Percentiles rank a stretch among this genome's conserved stretches.
Conservation (phyloP, 805 yeast species). For the Tetrapisispora phaffii region DNA sequence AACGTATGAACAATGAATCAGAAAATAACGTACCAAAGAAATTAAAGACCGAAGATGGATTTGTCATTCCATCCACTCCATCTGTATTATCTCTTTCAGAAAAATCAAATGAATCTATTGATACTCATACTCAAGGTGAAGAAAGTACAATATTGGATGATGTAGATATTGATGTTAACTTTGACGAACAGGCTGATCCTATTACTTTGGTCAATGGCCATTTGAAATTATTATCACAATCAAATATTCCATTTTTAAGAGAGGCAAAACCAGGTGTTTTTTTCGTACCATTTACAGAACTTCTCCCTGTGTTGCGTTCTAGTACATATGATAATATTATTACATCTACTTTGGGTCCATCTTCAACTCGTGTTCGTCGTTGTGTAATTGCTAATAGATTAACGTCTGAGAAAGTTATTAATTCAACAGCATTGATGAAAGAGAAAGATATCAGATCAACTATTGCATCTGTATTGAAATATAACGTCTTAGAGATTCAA, state of each 20-base stretch:
- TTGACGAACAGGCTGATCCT: slow-evolving; percentile 19
- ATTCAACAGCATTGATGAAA: slow-evolving; percentile 64
- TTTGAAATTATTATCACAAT: slow-evolving; percentile 48
- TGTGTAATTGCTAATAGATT: slow-evolving; percentile 62
- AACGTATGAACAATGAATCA: slow-evolving; percentile 22
- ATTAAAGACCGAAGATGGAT: slow-evolving; percentile 35
- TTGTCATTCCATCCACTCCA: slow-evolving; percentile 21
- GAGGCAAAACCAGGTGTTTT: slow-evolving; percentile 48
- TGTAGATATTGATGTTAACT: slow-evolving; percentile 20
- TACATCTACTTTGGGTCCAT: slow-evolving; percentile 52
- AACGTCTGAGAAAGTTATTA: slow-evolving; percentile 76
- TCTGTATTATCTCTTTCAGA: slow-evolving; percentile 4
- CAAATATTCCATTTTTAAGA: slow-evolving; percentile 48
- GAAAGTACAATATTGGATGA: slow-evolving; percentile 11
- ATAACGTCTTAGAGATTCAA: slow-evolving; percentile 75
- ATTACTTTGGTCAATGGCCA: slow-evolving; percentile 46
- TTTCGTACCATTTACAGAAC: slow-evolving; percentile 51
- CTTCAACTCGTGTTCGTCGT: slow-evolving; percentile 64
- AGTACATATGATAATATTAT: slow-evolving; percentile 47
- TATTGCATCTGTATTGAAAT: slow-evolving; percentile 52
- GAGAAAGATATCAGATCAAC: slow-evolving; percentile 69
- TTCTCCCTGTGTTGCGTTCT: slow-evolving; percentile 39
- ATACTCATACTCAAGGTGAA: background rate
- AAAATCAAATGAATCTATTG: slow-evolving; percentile 6
- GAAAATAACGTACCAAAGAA: slow-evolving; percentile 24